Evolutionary conservation across 2,329 filamentous ascomycete genomes (phyloP).

Genomic region (Trichophyton schoenleinii): DNA sequence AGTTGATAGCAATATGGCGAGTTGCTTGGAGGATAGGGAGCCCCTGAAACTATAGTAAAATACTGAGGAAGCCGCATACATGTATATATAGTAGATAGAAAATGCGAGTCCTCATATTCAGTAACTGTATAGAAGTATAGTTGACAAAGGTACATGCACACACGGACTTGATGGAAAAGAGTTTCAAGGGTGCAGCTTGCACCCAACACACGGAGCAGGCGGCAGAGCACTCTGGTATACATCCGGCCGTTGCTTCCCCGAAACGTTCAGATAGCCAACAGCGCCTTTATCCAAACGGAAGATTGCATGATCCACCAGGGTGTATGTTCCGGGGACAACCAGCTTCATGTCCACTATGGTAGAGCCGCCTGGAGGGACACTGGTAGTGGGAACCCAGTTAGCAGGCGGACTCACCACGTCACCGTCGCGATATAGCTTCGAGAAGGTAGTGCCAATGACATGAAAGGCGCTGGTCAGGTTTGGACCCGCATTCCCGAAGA

Average conservation of each 20-base stretch:
- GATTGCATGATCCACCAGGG: conserved; percentile 25
- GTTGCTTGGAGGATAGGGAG: too few species aligned
- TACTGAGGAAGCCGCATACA: too few species aligned
- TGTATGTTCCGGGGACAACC: conserved; percentile 24
- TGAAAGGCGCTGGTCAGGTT: conserved; percentile 26
- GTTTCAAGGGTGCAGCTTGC: conserved; percentile 23
- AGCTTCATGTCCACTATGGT: conserved; percentile 24
- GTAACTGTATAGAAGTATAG: not conserved
- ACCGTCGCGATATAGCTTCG: conserved; percentile 21
- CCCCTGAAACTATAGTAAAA: too few species aligned
- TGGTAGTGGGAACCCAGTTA: conserved; percentile 18
- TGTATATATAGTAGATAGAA: too few species aligned
- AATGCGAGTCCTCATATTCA: too few species aligned
- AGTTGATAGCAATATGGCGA: too few species aligned
- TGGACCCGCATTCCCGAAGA: conserved; percentile 26
- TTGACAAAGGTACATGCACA: not conserved
- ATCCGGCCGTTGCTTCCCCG: conserved; percentile 19
- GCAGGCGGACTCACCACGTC: conserved; percentile 23
- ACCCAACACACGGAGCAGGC: conserved; percentile 22
- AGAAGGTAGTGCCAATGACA: conserved; percentile 22
- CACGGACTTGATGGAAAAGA: not conserved
- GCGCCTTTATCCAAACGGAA: conserved; percentile 26
- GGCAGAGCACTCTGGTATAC: conserved; percentile 19
- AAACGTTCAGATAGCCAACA: conserved; percentile 26
- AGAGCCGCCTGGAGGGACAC: conserved; percentile 20